phyloP scores from a whole-genome alignment of 805 yeast species.

The Yamadazyma takamatsuzukensis region DNA sequence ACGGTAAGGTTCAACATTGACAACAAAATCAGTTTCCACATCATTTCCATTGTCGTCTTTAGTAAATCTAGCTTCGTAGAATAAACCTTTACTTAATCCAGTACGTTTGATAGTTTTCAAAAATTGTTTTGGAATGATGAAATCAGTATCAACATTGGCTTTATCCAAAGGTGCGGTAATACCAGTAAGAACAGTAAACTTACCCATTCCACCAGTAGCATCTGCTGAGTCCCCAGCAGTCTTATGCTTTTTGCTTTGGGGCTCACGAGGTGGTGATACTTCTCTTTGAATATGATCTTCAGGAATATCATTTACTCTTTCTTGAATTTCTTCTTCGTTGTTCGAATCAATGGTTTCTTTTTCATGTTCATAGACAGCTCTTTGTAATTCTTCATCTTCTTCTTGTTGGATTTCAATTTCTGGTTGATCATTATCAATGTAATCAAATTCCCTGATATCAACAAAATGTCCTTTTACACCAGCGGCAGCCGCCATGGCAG shows the following conservation, averaged over 20 bases:
- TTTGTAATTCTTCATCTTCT: conserved; percentile 57
- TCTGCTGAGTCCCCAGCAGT: conserved; percentile 29
- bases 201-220: conserved; percentile 55
- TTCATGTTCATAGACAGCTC: conserved; percentile 70
- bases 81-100: conserved; percentile 82
- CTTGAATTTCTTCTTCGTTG: conserved; percentile 29
- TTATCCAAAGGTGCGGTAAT: conserved; percentile 91
- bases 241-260: conserved; percentile 23
- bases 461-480: conserved; percentile 86
- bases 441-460: conserved; percentile 82
- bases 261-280: conserved; percentile 54
- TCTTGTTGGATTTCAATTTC: conserved; percentile 47
- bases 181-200: conserved; percentile 73
- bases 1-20: conserved; percentile 82
- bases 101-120: conserved; percentile 97
- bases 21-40: conserved; percentile 81
- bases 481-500: conserved; percentile 99
- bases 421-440: conserved; percentile 57
- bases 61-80: conserved; percentile 81
- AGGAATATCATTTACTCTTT: conserved; percentile 59
- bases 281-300: no score
- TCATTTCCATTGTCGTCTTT: conserved; percentile 66
- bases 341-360: conserved; percentile 44
- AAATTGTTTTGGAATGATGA: conserved; percentile 97
- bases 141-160: conserved; percentile 97